These are phyloP conservation scores for Hygrophila difformis DNA, from an alignment of 257 asterid species.

Conservation along the genomic window DNA sequence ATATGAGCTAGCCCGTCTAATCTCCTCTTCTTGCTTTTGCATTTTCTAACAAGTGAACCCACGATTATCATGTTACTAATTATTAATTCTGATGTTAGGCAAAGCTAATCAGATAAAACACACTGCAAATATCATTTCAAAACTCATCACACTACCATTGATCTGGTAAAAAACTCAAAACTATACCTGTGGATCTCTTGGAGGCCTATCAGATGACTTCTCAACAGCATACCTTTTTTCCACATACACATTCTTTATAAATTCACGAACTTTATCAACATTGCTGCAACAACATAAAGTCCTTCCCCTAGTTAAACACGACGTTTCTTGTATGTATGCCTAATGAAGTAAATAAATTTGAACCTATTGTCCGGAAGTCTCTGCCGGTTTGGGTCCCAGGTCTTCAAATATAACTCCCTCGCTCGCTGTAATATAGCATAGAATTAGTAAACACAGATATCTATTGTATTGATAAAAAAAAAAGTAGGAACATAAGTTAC, in stretches of 20 bases:
- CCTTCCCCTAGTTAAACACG: background rate
- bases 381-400: conserved; percentile 70
- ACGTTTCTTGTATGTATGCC: background rate
- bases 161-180: conserved; percentile 19
- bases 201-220: conserved; percentile 59
- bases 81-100: conserved; percentile 1
- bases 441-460: conserved; percentile 9
- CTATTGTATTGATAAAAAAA: background rate
- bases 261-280: conserved; percentile 63
- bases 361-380: conserved; percentile 79
- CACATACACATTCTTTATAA: conserved; percentile 59
- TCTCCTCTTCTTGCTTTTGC: conserved; percentile 59
- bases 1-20: conserved; percentile 91
- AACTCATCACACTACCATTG: conserved; percentile 13
- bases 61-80: conserved; percentile 20
- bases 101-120: conserved; percentile 1
- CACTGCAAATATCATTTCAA: conserved; percentile 20
- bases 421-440: conserved; percentile 54
- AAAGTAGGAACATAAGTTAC: conserved; percentile 19
- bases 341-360: conserved; percentile 9
- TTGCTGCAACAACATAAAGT: conserved; percentile 43
- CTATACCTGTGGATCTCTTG: conserved; percentile 71
- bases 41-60: conserved; percentile 37
- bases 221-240: conserved; percentile 47
- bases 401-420: conserved; percentile 52